Base-by-base conservation (phyloP, 768 basidiomycete species). In the Candolleomyces efflorescens region DNA sequence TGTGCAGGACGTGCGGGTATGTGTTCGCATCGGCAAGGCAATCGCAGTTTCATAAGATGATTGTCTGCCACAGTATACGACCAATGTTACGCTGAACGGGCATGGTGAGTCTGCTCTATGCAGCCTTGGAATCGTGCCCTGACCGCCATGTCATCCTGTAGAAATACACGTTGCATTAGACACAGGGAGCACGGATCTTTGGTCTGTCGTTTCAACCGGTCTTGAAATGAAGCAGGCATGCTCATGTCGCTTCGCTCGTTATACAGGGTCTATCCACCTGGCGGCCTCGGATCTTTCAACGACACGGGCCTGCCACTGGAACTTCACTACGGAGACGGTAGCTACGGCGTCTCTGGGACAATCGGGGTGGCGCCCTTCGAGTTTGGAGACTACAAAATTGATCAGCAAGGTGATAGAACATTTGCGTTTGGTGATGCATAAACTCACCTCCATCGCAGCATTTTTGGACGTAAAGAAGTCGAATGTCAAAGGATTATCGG, bases 141-240 rank as follows among this genome's bases (percentile, higher is more conserved):
- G 32, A 23, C 26, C 15, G 18, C 23, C 18, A 44, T 32, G 24
- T 20, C 4, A 6, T 18, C 26, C 12, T 39, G 3, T 43, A 71
- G 69, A 64, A 37, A 67, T 74, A 5, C 55, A 62, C 53, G 69
- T 73, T 3, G 71, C 67, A 2, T 67, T 76, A n/a, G 74, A 76
- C 52, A 76, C 73, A 0, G 75, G 74, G 39, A 72, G 70, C 38
- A 72, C 75, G 9, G 75, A 76, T 56, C 62, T 72, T 53, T 75
- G 73, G 73, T 74, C 58, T 9, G 58, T 43, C 15, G 22, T 43
- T 20, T 20, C 5, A 5, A 39, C 11, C 37, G 13, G n/a, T n/a
- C n/a, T n/a, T n/a, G 27, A 17, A 5, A 17, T 26, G 26, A 18
- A 20, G n/a, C 24, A 13, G 15, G 22, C 36, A 27, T 20, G 7